A percentile compares a stretch with the other conserved stretches of the same genome.
Evolutionary conservation across 495 filamentous ascomycete genomes (phyloP).

Genomic region (Neurospora intermedia): DNA sequence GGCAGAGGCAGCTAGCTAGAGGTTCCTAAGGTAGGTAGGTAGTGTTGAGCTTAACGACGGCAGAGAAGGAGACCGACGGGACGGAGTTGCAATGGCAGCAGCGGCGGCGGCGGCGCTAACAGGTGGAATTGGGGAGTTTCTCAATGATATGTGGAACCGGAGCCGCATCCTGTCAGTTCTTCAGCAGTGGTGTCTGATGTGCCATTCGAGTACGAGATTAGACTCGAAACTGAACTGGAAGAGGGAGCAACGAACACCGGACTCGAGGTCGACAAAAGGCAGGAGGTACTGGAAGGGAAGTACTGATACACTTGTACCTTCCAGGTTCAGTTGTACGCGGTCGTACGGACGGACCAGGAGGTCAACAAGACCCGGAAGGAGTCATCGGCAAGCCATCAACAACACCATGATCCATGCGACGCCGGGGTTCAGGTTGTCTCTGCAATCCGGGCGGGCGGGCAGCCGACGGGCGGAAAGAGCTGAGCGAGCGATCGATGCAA

Average conservation of each 20-base stretch:
- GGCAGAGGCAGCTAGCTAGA: neutral
- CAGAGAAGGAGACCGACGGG: neutral
- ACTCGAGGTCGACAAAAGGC: neutral
- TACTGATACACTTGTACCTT: neutral
- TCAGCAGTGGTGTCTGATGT: neutral
- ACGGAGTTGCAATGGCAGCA: neutral
- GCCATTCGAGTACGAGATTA: neutral
- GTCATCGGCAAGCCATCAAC: neutral
- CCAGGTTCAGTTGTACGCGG: neutral
- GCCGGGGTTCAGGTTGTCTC: neutral
- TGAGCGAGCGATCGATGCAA: neutral
- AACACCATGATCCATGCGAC: neutral
- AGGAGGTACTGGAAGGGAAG: neutral
- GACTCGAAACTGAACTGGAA: neutral
- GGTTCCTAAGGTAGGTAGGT: neutral
- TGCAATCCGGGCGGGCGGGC: neutral
- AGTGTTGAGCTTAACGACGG: neutral
- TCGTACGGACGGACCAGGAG: neutral
- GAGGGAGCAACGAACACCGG: neutral
- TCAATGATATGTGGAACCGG: neutral
- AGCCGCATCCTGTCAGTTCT: neutral
- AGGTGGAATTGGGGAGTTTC: neutral
- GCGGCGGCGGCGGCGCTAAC: neutral
- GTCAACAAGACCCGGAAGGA: neutral
- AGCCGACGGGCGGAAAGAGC: neutral